phyloP scores from a whole-genome alignment of 2,329 filamentous ascomycete genomes.

The Davidsoniella neocaledoniae region DNA sequence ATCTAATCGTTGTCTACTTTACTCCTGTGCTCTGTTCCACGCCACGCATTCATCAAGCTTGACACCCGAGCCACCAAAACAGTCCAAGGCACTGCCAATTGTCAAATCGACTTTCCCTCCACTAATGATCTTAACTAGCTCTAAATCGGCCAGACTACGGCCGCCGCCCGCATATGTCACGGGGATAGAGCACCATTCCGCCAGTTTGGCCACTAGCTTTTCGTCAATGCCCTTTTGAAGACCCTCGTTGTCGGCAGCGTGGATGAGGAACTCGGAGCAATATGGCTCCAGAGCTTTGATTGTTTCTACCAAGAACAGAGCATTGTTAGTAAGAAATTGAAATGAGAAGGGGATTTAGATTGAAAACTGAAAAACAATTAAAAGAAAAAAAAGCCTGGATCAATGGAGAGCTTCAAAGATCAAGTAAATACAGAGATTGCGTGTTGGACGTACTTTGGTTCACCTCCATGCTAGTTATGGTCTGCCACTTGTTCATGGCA shows the following conservation, averaged over 20 bases:
- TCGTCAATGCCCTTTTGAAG: slow-evolving; percentile 84
- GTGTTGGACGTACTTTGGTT: slow-evolving; percentile 47
- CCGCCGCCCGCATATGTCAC: slow-evolving; percentile 97
- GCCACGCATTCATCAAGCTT: slow-evolving; percentile 74
- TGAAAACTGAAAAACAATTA: too few relatives aligned
- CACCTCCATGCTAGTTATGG: slow-evolving; percentile 89
- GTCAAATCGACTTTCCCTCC: slow-evolving; percentile 75
- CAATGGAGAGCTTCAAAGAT: neutral
- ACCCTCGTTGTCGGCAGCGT: slow-evolving; percentile 92
- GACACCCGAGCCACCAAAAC: slow-evolving; percentile 80
- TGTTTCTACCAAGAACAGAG: slow-evolving; percentile 37
- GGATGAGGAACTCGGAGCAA: slow-evolving; percentile 92
- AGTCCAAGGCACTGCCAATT: slow-evolving; percentile 89
- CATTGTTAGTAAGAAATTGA: neutral
- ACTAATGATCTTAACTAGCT: slow-evolving; percentile 65
- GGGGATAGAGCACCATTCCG: slow-evolving; percentile 77
- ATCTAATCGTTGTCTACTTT: slow-evolving; percentile 1
- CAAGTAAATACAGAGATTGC: neutral
- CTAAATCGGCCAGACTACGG: slow-evolving; percentile 62
- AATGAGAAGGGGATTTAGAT: too few relatives aligned
- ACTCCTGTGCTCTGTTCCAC: slow-evolving; percentile 52
- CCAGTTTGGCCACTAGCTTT: slow-evolving; percentile 57
- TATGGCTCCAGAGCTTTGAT: slow-evolving; percentile 72
- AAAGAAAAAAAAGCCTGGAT: too few relatives aligned
- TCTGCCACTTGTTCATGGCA: slow-evolving; percentile 99